Evolutionary conservation across 768 basidiomycete genomes (phyloP), one percentile per base, ranked within the genome.

Genomic region (Mycena alexandri): DNA sequence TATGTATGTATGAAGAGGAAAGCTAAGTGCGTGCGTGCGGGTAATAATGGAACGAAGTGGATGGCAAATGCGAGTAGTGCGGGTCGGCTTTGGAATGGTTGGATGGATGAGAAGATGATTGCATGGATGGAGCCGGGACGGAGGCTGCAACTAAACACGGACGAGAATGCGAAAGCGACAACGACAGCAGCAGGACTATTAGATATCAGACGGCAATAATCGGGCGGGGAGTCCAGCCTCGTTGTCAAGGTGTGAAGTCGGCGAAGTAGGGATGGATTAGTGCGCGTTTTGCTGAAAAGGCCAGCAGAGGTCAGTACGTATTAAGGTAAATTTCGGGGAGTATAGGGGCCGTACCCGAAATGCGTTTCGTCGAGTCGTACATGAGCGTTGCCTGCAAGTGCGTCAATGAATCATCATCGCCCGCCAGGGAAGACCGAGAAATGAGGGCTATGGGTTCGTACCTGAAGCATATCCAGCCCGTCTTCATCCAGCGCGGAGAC

Each of bases 301-400:
- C 83, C 13, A 76, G 70, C 4, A 87, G 78, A 6, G 82, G 38
- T 13, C 22, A 7, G 25, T n/a, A 22, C 14, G 29, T 17, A 24
- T 10, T 8, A 4, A 0, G n/a, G 1, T 33, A 6, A 29, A 13
- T 12, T 29, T 34, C 10, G 5, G 17, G 5, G 17, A 19, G 50
- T 41, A 41, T 6, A 52, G n/a, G 44, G 56, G 34, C 33, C n/a
- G 42, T 74, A 94, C 95, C 95, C 48, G 96, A 98, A 75, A 98
- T 95, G 46, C 96, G 91, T 74, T 92, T 92, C 17, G 95, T 89
- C 1, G 93, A 92, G 77, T 98, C 96, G 76, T 96, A 98, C 7
- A 88, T 88, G 69, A 98, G 79, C 24, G 89, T 90, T 68, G 84
- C 83, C 88, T 93, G 63, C 12, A 51, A 1, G 9, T 8, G 29